Evolutionary conservation across 768 basidiomycete genomes (phyloP).

Genomic region (Serpula lacrymans): DNA sequence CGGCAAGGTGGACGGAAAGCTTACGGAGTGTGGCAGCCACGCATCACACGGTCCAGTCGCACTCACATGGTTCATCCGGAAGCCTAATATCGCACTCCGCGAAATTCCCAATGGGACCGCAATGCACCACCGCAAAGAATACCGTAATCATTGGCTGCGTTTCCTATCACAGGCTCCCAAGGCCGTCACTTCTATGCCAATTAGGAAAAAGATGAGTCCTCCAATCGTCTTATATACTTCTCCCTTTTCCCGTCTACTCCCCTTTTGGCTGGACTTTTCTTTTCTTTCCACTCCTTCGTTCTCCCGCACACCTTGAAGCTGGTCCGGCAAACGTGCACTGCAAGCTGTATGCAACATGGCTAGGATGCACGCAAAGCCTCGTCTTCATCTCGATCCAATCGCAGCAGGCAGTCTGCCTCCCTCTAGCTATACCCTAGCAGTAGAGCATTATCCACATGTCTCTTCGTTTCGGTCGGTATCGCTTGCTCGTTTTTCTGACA

Average conservation of each 20-base stretch:
- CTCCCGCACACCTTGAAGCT: no score
- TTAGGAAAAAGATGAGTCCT: no score
- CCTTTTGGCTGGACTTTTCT: no score
- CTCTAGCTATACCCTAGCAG: conserved; percentile 33
- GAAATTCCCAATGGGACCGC: no score
- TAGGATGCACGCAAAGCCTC: conserved; percentile 14
- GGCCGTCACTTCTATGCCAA: conserved; percentile 15
- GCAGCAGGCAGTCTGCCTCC: conserved; percentile 18
- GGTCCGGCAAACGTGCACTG: no score
- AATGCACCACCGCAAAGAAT: no score
- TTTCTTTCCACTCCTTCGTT: no score
- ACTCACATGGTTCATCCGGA: conserved; percentile 14
- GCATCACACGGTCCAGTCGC: no score
- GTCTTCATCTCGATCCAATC: conserved; percentile 11
- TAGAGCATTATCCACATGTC: conserved; percentile 38
- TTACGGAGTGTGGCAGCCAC: conserved; percentile 18
- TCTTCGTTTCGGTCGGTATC: conserved; percentile 41
- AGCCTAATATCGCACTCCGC: conserved; percentile 4
- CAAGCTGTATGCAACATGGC: conserved; percentile 1
- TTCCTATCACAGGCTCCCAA: conserved; percentile 5
- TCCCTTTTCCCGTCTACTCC: no score
- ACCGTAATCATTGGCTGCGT: no score
- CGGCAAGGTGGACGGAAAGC: conserved; percentile 30
- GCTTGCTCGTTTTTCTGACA: conserved; percentile 1
- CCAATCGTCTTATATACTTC: no score